Evolutionary conservation across 2,329 filamentous ascomycete genomes (phyloP).

Genomic region (Colletotrichum sp.): DNA sequence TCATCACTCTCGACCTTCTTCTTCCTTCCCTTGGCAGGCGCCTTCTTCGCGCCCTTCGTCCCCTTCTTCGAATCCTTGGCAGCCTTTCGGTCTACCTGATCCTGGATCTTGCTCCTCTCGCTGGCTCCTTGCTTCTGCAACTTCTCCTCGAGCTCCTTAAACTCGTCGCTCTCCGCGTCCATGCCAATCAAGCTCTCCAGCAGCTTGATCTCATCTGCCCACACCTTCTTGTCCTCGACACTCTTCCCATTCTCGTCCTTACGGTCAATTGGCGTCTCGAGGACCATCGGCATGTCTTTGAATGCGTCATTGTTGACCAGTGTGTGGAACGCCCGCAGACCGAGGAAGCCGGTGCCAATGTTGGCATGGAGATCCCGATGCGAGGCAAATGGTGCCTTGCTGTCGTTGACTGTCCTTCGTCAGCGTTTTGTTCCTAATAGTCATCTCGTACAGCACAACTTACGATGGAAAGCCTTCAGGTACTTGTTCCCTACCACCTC

Average conservation of each 20-base stretch:
- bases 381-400: slow-evolving; percentile 84
- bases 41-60: slow-evolving; percentile 35
- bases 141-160: slow-evolving; percentile 66
- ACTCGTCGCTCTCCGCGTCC: slow-evolving; percentile 77
- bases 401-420: slow-evolving; percentile 68
- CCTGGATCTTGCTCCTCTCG: slow-evolving; percentile 78
- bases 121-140: slow-evolving; percentile 71
- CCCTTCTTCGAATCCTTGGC: slow-evolving; percentile 60
- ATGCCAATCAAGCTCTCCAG: slow-evolving; percentile 87
- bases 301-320: slow-evolving; percentile 84
- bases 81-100: slow-evolving; percentile 78
- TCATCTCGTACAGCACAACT: slow-evolving; percentile 7
- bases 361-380: slow-evolving; percentile 93
- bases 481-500: slow-evolving; percentile 77
- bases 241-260: slow-evolving; percentile 69
- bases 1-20: slow-evolving; percentile 38
- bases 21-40: slow-evolving; percentile 36
- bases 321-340: slow-evolving; percentile 87
- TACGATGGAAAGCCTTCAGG: slow-evolving; percentile 79
- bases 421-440: accelerated
- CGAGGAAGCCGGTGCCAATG: slow-evolving; percentile 93
- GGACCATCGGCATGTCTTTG: slow-evolving; percentile 82
- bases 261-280: slow-evolving; percentile 92
- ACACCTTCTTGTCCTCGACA: slow-evolving; percentile 80
- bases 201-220: slow-evolving; percentile 94